Base-by-base conservation (phyloP, 257 asterid genomes). In the Striga asiatica region DNA sequence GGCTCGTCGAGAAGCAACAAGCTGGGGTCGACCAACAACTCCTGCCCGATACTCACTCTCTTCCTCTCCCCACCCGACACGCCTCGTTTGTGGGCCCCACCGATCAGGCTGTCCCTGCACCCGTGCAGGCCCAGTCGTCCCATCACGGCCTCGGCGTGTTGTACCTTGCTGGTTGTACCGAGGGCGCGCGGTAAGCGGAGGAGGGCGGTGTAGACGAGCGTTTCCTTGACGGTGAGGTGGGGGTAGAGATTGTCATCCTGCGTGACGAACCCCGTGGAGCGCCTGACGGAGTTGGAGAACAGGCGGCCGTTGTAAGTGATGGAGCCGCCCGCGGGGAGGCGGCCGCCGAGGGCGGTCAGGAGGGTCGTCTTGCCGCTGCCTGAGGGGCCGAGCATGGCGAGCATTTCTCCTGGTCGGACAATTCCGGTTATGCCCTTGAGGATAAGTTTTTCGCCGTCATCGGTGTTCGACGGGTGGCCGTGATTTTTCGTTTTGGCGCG, bases 361-460 rank as follows among this genome's bases (percentile, higher is more conserved):
- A 83, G 70, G 3, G 97, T 89, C 0, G 97, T 81, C 60, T 83
- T 79, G 34, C 95, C 95, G 58, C 88, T 73, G 22, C 94, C 94
- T 0, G 94, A 84, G 2, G 92, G 94, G 1, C 88, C 94, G 25
- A 84, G 73, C 87, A 84, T 73, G 2, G 94, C 92, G 22, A 84
- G 63, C 45, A 84, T 67, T 60, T 79, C 88, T 1, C 88, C 88
- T 0, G 92, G 88, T 8, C 25, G 46, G 8, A 73, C 85, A 6
- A 66, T 21, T 10, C 94, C 92, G 0, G 88, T 50, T 34, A 77
- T 35, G 31, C 94, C 88, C 8, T 69, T 81, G 57, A 84, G 57
- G 66, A 84, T 79, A 10, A 8, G 4, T 51, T 67, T 79, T 24
- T 79, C 94, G 2, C 61, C 71, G n/a, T n/a, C n/a, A n/a, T n/a